Evolutionary conservation across 176 grass and related monocot species (phyloP).

Genomic region (Guadua angustifolia): DNA sequence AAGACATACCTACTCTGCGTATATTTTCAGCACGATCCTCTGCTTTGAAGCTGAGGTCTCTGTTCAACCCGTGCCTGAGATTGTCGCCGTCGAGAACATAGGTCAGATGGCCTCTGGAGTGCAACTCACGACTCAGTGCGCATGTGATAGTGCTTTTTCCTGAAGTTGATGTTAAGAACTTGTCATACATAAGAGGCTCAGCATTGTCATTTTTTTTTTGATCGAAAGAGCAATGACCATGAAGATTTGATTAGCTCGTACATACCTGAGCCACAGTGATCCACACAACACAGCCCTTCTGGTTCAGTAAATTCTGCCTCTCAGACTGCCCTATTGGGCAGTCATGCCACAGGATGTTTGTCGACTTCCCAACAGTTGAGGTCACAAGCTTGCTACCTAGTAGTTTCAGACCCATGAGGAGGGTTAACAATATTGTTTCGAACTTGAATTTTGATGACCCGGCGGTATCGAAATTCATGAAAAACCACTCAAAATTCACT

Average conservation of each 20-base stretch:
- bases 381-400: conserved; percentile 42
- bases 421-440: neutral
- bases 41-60: conserved; percentile 75
- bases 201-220: neutral
- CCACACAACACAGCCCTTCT: conserved; percentile 83
- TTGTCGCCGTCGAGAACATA: conserved; percentile 88
- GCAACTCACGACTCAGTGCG: conserved; percentile 56
- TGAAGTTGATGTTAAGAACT: neutral
- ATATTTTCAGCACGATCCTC: conserved; percentile 87
- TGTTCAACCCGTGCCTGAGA: conserved; percentile 78
- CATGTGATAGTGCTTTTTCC: conserved; percentile 85
- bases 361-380: conserved; percentile 56
- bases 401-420: neutral
- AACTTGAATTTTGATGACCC: too few relatives aligned
- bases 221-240: neutral
- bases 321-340: conserved; percentile 57
- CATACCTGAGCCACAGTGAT: conserved; percentile 81
- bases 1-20: conserved; percentile 68
- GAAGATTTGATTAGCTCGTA: neutral
- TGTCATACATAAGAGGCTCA: neutral
- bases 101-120: conserved; percentile 61
- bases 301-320: conserved; percentile 63
- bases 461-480: too few relatives aligned
- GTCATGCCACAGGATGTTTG: conserved; percentile 79
- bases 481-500: too few relatives aligned